Evolutionary conservation across 176 grass and related monocot genomes (phyloP).

Genomic region (Ampelocalamus luodianensis): DNA sequence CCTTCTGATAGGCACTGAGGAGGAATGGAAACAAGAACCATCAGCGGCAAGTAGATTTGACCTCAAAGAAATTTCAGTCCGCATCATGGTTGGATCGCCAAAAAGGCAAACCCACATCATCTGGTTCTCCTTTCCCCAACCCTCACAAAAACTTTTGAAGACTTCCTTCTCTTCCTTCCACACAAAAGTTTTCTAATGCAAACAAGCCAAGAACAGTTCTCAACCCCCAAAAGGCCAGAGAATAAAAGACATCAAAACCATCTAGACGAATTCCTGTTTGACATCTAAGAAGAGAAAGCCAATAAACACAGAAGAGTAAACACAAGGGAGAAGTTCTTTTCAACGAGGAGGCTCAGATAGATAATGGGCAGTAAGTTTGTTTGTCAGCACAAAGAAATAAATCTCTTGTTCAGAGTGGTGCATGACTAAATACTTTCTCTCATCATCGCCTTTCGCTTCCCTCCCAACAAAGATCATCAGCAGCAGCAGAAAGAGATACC

Average conservation of each 20-base stretch:
- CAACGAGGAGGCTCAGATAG: slow-evolving; percentile 40
- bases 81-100: slow-evolving; percentile 48
- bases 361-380: slow-evolving; percentile 53
- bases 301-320: too few species aligned
- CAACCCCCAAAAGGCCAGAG: not conserved
- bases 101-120: slow-evolving; percentile 50
- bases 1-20: not conserved
- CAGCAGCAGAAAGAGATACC: not conserved
- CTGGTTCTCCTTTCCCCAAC: not conserved
- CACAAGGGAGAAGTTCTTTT: too few species aligned
- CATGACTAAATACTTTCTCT: slow-evolving; percentile 52
- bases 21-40: slow-evolving; percentile 13
- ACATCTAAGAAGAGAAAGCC: not conserved
- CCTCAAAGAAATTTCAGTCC: slow-evolving; percentile 60
- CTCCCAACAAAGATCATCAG: not conserved
- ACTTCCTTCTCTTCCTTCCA: not conserved
- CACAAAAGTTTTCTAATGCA: not conserved
- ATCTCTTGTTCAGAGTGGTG: slow-evolving; percentile 54
- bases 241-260: not conserved
- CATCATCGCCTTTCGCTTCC: slow-evolving; percentile 43
- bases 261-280: not conserved
- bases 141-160: not conserved
- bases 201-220: not conserved
- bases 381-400: slow-evolving; percentile 49
- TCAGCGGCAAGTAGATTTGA: slow-evolving; percentile 51